These are phyloP conservation scores for Fusarium musae DNA, from an alignment of 2,329 filamentous ascomycete species.

Conservation along the genomic window DNA sequence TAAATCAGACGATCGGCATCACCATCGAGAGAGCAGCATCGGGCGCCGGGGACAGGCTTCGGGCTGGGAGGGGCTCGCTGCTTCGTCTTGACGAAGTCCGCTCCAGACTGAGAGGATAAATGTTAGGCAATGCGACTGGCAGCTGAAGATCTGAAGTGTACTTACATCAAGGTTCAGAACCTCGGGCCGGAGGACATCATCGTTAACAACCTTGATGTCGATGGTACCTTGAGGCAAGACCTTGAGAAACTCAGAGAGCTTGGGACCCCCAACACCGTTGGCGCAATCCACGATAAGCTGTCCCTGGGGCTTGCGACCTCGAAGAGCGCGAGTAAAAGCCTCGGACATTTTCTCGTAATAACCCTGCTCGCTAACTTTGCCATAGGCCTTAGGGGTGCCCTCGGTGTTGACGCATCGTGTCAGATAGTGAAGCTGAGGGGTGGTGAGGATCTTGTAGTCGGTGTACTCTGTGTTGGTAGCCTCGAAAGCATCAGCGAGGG, in stretches of 20 bases:
- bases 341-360: constrained; percentile 93
- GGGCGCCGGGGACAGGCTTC: constrained; percentile 78
- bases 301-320: constrained; percentile 78
- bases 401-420: constrained; percentile 95
- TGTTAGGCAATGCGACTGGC: constrained; percentile 12
- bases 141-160: constrained; percentile 4
- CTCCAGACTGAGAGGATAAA: constrained; percentile 74
- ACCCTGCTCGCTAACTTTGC: constrained; percentile 86
- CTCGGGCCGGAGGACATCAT: constrained; percentile 91
- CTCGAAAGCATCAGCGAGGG: constrained; percentile 82
- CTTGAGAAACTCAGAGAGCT: constrained; percentile 87
- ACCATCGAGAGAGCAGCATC: constrained; percentile 92
- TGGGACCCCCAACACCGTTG: constrained; percentile 95
- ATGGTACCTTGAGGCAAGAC: constrained; percentile 78
- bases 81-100: constrained; percentile 97
- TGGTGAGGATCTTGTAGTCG: constrained; percentile 93
- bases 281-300: constrained; percentile 90
- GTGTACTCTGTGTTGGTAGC: constrained; percentile 78
- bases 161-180: constrained; percentile 86
- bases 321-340: constrained; percentile 87
- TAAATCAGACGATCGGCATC: constrained; percentile 96
- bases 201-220: constrained; percentile 89
- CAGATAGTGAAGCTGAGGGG: constrained; percentile 97
- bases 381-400: constrained; percentile 87
- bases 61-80: constrained; percentile 88